Percentiles rank a stretch among this genome's conserved stretches.
These are phyloP conservation scores for Lojkania enalia DNA, from an alignment of 2,329 filamentous ascomycete species.

Conservation along the genomic window DNA sequence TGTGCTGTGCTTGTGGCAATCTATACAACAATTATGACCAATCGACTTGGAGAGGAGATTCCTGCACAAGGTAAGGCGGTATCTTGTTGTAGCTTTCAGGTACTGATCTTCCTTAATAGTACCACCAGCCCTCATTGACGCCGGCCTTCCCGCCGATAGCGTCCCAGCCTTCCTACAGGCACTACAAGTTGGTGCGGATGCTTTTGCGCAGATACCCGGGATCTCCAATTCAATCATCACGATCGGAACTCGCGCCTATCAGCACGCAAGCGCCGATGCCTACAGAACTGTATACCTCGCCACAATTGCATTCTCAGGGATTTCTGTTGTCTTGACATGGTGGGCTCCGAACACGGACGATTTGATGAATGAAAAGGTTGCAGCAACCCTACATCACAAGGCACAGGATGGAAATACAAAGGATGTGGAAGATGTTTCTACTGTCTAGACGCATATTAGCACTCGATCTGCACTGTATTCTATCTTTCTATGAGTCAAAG, in stretches of 20 bases:
- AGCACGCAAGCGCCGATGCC: conserved; percentile 44
- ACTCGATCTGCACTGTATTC: too few species aligned
- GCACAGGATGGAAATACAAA: too few species aligned
- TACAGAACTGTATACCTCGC: conserved; percentile 49
- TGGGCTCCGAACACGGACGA: conserved; percentile 17
- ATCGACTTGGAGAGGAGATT: conserved; percentile 5
- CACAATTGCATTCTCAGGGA: conserved; percentile 45
- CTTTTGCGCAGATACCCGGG: conserved; percentile 25
- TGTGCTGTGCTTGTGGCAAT: conserved; percentile 34
- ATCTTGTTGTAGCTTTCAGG: too few species aligned
- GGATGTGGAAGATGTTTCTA: too few species aligned
- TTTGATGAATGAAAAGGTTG: conserved; percentile 14
- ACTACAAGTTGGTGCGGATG: conserved; percentile 24
- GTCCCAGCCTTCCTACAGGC: conserved; percentile 42
- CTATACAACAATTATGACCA: conserved; percentile 6
- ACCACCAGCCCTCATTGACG: conserved; percentile 10
- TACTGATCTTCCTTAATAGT: too few species aligned
- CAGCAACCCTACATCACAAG: conserved; percentile 13
- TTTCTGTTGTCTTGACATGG: conserved; percentile 36
- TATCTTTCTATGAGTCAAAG: too few species aligned
- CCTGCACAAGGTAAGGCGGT: too few species aligned
- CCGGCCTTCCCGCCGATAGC: conserved; percentile 42
- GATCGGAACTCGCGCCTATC: conserved; percentile 37
- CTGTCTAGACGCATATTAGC: too few species aligned
- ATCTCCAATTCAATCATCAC: conserved; percentile 34